Evolutionary conservation across 148 eudicot genomes (phyloP).

Genomic region (Cornus kousa): DNA sequence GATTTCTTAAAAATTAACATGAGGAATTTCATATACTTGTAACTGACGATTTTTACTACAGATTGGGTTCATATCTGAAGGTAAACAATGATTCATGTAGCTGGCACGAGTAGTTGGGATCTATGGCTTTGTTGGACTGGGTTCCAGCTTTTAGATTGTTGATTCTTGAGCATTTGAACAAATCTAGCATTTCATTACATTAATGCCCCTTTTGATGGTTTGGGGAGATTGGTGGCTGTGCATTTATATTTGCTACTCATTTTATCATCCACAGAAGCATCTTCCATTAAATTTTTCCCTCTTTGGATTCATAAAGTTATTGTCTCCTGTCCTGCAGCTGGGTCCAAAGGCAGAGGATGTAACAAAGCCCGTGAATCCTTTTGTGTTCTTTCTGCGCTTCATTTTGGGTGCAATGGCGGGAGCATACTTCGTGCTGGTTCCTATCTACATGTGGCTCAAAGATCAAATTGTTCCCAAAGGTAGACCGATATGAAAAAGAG

Average conservation of each 20-base stretch:
- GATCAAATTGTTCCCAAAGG: constrained; percentile 75
- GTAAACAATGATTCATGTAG: not conserved
- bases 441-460: constrained; percentile 93
- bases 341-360: constrained; percentile 87
- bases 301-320: not conserved
- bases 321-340: constrained; percentile 38
- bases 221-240: not conserved
- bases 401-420: constrained; percentile 68
- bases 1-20: too few relatives aligned
- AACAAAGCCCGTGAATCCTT: constrained; percentile 57
- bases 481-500: constrained; percentile 46
- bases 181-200: not conserved
- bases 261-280: not conserved
- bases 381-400: constrained; percentile 60
- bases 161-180: not conserved
- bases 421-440: constrained; percentile 62
- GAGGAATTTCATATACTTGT: too few relatives aligned
- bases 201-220: not conserved
- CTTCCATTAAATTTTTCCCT: not conserved
- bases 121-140: not conserved
- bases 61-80: too few relatives aligned
- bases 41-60: too few relatives aligned
- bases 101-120: not conserved
- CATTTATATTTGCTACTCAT: not conserved
- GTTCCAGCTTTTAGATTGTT: not conserved